Evolutionary conservation across 2,329 filamentous ascomycete species (phyloP).

Genomic region (Neofusicoccum parvum): DNA sequence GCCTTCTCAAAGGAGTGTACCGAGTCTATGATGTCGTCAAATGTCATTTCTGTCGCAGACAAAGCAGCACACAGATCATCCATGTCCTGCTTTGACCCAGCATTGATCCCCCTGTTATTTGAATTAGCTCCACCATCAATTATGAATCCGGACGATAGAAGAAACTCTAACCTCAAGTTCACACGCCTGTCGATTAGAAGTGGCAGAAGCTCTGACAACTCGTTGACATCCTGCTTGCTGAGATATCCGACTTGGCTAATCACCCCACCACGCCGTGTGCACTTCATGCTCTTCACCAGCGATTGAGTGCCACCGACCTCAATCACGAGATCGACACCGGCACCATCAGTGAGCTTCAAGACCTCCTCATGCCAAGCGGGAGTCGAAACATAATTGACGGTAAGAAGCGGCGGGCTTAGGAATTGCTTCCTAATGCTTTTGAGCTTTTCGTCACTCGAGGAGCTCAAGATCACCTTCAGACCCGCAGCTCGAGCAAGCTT

Average conservation of each 20-base stretch:
- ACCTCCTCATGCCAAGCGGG: conserved; percentile 45
- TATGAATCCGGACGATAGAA: no score
- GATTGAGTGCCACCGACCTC: conserved; percentile 40
- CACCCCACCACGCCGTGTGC: background rate
- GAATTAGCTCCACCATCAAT: background rate
- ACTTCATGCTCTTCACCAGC: conserved; percentile 1
- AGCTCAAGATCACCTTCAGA: background rate
- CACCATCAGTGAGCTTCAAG: conserved; percentile 19
- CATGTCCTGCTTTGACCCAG: conserved; percentile 4
- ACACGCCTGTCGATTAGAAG: background rate
- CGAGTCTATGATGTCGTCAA: background rate
- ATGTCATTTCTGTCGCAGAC: background rate
- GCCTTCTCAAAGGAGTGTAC: background rate
- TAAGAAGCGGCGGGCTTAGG: conserved; percentile 16
- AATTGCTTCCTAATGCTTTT: background rate
- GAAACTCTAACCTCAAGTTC: background rate
- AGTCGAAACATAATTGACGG: conserved; percentile 53
- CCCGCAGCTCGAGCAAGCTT: background rate
- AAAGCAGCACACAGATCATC: background rate
- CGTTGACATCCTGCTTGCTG: background rate
- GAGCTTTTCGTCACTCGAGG: background rate
- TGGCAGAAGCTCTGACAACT: background rate
- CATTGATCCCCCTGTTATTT: background rate
- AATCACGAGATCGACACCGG: conserved; percentile 47
- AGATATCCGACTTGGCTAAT: conserved; percentile 5